phyloP scores from a whole-genome alignment of 2,329 filamentous ascomycete species.

The Colletotrichum cordylinicola region DNA sequence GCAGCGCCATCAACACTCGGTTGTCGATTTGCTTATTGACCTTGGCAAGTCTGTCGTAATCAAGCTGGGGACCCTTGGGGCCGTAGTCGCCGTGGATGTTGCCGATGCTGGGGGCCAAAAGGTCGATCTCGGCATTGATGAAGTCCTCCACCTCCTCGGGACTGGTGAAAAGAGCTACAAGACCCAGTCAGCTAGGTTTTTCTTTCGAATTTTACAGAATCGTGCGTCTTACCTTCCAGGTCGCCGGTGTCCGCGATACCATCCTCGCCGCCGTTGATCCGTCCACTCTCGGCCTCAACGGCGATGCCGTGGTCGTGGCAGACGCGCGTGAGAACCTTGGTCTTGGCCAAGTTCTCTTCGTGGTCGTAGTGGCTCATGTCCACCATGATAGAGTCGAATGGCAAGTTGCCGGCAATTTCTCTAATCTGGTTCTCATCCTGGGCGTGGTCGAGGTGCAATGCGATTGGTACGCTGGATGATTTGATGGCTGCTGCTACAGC shows the following conservation, averaged over 20 bases:
- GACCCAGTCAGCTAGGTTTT: neutral
- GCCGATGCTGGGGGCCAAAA: conserved; percentile 77
- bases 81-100: conserved; percentile 81
- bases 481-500: conserved; percentile 40
- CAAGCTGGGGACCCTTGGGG: conserved; percentile 65
- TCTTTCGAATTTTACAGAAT: accelerated
- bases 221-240: conserved; percentile 38
- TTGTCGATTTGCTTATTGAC: conserved; percentile 34
- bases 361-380: conserved; percentile 79
- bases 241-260: conserved; percentile 68
- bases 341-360: conserved; percentile 70
- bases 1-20: conserved; percentile 23
- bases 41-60: conserved; percentile 57
- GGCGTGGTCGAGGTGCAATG: conserved; percentile 70
- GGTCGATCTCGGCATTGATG: conserved; percentile 73
- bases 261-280: conserved; percentile 71
- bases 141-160: conserved; percentile 74
- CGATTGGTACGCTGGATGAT: neutral
- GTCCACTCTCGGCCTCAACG: conserved; percentile 71
- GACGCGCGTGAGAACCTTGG: conserved; percentile 64
- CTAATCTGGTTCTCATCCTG: conserved; percentile 65
- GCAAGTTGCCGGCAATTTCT: conserved; percentile 54
- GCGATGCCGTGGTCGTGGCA: conserved; percentile 68
- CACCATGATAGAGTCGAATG: conserved; percentile 77
- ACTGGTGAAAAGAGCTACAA: conserved; percentile 57